phyloP scores from a whole-genome alignment of 108 stramenopile species.

The Cyclotella atomus region DNA sequence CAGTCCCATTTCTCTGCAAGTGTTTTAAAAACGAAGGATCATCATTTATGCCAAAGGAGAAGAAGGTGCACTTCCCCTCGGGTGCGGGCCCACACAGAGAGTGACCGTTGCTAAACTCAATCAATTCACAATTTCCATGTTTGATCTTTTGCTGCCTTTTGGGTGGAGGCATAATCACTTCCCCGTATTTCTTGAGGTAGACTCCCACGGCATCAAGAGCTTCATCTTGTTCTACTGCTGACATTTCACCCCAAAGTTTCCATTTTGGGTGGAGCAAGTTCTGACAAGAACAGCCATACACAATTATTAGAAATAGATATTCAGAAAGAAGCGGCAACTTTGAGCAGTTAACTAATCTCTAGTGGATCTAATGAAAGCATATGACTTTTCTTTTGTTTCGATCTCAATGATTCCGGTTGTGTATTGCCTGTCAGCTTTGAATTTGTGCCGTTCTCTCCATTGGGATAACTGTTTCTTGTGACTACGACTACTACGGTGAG shows the following conservation, averaged over 20 bases:
- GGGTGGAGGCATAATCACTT: slow-evolving; percentile 14
- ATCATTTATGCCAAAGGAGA: slow-evolving; percentile 70
- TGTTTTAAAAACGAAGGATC: slow-evolving; percentile 60
- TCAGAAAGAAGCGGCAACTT: no score
- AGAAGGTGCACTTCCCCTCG: slow-evolving; percentile 44
- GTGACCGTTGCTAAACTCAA: slow-evolving; percentile 42
- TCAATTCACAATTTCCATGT: slow-evolving; percentile 21
- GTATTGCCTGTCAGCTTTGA: no score
- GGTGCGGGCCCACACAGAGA: slow-evolving; percentile 58
- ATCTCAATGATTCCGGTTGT: no score
- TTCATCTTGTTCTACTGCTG: slow-evolving; percentile 35
- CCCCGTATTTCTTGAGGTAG: slow-evolving; percentile 51
- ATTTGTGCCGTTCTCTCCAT: no score
- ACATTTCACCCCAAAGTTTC: slow-evolving; percentile 68
- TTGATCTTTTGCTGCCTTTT: slow-evolving; percentile 9
- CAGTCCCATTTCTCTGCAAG: slow-evolving; percentile 61
- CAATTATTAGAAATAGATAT: no score
- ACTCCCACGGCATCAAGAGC: slow-evolving; percentile 33
- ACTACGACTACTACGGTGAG: no score
- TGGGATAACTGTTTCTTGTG: no score
- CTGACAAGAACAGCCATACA: no score
- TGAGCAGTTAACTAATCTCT: no score
- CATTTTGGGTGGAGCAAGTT: no score
- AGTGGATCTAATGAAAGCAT: no score
- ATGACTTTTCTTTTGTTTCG: no score